A percentile compares a stretch with the other conserved stretches of the same genome.
Conservation (phyloP, 306 rosid genomes). For the Lagenaria siceraria region DNA sequence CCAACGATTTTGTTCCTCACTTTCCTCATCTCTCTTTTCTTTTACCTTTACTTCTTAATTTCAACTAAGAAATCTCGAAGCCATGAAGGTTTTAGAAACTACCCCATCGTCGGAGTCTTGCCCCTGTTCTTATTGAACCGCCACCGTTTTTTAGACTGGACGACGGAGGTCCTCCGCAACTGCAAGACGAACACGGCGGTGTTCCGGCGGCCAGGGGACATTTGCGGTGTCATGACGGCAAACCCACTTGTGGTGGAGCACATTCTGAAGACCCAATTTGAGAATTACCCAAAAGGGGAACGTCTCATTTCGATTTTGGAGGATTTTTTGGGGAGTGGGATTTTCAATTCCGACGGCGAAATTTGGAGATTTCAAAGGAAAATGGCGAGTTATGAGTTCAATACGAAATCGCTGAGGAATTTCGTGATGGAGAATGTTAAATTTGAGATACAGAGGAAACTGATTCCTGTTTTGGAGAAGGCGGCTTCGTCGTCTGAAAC, state of each 20-base stretch:
- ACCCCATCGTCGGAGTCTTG: constrained; percentile 36
- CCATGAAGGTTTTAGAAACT: constrained; percentile 28
- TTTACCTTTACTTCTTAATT: constrained; percentile 4
- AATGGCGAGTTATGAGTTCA: constrained; percentile 59
- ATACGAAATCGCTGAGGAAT: constrained; percentile 41
- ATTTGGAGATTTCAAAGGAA: constrained; percentile 53
- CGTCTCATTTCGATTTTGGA: constrained; percentile 21
- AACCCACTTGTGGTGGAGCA: constrained; percentile 47
- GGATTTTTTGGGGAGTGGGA: constrained; percentile 56
- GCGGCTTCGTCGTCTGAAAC: constrained; percentile 13
- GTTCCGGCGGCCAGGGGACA: constrained; percentile 22
- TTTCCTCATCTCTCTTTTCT: constrained; percentile 6
- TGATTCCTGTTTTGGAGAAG: constrained; percentile 27
- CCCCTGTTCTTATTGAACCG: constrained; percentile 44
- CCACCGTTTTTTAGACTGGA: constrained; percentile 52
- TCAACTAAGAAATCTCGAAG: not conserved
- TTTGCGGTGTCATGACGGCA: constrained; percentile 36
- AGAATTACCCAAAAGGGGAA: constrained; percentile 60
- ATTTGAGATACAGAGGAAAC: constrained; percentile 26
- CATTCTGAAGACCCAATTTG: constrained; percentile 52
- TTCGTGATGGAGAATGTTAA: constrained; percentile 39
- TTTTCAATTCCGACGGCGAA: constrained; percentile 52
- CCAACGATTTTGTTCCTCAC: not conserved
- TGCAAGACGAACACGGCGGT: constrained; percentile 38
- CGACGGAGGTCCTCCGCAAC: constrained; percentile 26